Base-by-base conservation (phyloP, 768 basidiomycete species). In the Leccinum variicolor region DNA sequence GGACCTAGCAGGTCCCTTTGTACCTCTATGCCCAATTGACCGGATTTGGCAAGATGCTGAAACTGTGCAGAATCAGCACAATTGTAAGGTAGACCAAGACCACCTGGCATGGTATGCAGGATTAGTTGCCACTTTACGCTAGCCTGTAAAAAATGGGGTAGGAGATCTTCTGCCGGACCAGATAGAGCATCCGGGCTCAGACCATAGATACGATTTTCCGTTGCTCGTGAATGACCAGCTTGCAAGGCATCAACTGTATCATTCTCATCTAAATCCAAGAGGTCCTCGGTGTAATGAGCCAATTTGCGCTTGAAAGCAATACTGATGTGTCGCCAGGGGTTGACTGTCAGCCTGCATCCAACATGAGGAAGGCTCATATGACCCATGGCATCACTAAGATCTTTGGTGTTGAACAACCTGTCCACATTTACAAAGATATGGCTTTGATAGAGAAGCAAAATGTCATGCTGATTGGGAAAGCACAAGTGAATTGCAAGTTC, bases 321-420 rank as follows among this genome's bases (percentile, higher is more conserved):
- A 5, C 19, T 29, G 26, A 50, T 15, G 3, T 50, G 29, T 3
- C 29, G 3, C 49, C 49, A 50, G 0, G 19, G 28, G 14, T 50
- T 31, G 0, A 50, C 49, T 4, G 29, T 50, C 6, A 50, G 14
- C 29, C 6, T 50, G 19, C 28, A 31, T 0, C 13, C 10, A 6
- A 21, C 1, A 5, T 50, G 11, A 0, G 1, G 1, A 11, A 31
- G 3, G 13, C 49, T 50, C 1, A 8, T 7, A 0, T 3, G 11
- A 4, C 6, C 11, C 28, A 50, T 31, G n/a, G 13, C 10, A 11
- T 1, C 3, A 3, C 49, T 50, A 3, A 50, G 49, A 14, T 50
- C 5, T 11, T 21, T 6, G 0, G 49, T 50, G 3, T 7, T 7
- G 4, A 50, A 50, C 1, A 50, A 1, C 13, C 10, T 21, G 28